Evolutionary conservation across 2,329 filamentous ascomycete species (phyloP), one percentile per base, ranked within the genome.

Genomic region (Trichophyton equinum): DNA sequence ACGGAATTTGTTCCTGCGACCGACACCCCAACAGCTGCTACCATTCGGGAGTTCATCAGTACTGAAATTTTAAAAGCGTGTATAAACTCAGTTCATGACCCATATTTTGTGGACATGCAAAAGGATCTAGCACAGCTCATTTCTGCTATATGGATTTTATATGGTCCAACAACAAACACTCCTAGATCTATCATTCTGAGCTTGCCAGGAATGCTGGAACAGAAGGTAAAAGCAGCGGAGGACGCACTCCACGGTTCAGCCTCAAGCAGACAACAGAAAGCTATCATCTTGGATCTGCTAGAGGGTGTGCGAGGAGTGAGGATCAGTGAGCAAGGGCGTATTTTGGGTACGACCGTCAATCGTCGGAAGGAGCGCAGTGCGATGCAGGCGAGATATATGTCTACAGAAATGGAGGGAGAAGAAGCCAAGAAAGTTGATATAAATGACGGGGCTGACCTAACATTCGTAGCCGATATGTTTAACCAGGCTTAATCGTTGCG

Each of bases 101-200:
- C 90, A 0, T 96, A 97, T 73, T 99, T 97, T 73, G 91, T 96
- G 38, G 94, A 99, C 67, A 83, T 95, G 64, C 94, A 99, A 69
- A 92, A 91, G 71, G 91, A 99, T 58, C 81, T 99, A 22, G 92
- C 91, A 0, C 83, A 85, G 22, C 79, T 97, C 42, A 96, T 99
- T 64, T 91, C 91, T 0, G 83, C 86, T 3, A 94, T 97, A 63
- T 80, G 96, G 67, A 81, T 87, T 7, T 82, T 88, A 63, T 96
- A 96, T 71, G 83, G 84, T 11, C 78, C 82, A 0, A 74, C 82
- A 36, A 91, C 87, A 6, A 69, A 79, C 5, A 94, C 88, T 0
- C 89, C 91, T 0, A 80, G 85, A 20, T 77, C 85, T 4, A 82
- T 97, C 44, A 80, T 99, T n/a, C 77, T 91, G 3, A 87, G 83